Evolutionary conservation across 108 stramenopile species (phyloP), one percentile per base, ranked within the genome.

Genomic region (Schizochytrium sp.): DNA sequence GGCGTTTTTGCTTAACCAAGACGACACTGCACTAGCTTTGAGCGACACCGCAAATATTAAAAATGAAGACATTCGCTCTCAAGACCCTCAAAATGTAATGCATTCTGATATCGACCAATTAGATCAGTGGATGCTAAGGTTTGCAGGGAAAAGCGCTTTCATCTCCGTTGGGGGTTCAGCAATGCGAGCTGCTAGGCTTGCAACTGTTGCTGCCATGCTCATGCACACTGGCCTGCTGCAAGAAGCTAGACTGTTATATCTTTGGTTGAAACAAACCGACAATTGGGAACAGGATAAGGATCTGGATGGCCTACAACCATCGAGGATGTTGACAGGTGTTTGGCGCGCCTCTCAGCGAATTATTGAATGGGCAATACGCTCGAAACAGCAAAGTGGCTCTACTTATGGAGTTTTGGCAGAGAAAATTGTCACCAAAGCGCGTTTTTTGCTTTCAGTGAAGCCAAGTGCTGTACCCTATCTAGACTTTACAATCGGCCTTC

Each of bases 211-310:
- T 2, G 47, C 76, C 13, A 83, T 83, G 76, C 76, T 83, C 47
- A 83, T 83, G 76, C 76, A 83, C 76, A 83, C 76, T 8, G 76
- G 76, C 55, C 50, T 83, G 10, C 76, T 83, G 49, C 76, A 83
- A 40, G 76, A 83, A 40, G 76, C 76, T 10, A 47, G 76, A 55
- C 47, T 83, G 5, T 28, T 83, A 13, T 83, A 55, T 28, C 50
- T 53, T 38, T 83, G 76, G 76, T n/a, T 83, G 50, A n/a, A 83
- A 53, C 76, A 83, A 28, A 83, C 15, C 45, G 53, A 49, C 28
- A 28, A 56, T 5, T 49, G 50, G 47, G 40, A 10, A 5, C 76
- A 55, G 38, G 50, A 55, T 28, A 83, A 83, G 53, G 76, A 83
- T 28, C 50, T 40, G 45, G 76, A 83, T 42, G 76, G 76, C 45